Evolutionary conservation across 2,329 filamentous ascomycete species (phyloP).

Genomic region (Pseudofabraea citricarpa): DNA sequence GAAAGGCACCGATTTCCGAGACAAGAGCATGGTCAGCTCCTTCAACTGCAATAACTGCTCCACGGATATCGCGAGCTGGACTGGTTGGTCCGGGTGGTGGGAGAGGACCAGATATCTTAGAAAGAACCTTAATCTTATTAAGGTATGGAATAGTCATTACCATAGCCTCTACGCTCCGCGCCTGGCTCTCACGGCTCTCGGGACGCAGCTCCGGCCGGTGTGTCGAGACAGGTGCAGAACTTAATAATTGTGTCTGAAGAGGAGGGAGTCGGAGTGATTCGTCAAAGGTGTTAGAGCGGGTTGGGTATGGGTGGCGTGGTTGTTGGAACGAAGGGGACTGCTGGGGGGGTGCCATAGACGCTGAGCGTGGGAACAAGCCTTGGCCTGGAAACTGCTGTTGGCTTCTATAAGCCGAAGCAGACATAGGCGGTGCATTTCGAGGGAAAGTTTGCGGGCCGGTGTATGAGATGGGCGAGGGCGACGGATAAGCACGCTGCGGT

Average conservation of each 20-base stretch:
- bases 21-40: constrained; percentile 55
- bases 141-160: constrained; percentile 71
- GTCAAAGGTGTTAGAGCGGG: constrained; percentile 21
- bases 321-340: constrained; percentile 21
- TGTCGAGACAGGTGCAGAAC: constrained; percentile 29
- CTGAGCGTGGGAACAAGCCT: constrained; percentile 13
- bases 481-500: constrained; percentile 32
- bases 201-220: constrained; percentile 29
- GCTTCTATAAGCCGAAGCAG: constrained; percentile 28
- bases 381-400: constrained; percentile 30
- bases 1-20: constrained; percentile 54
- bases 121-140: constrained; percentile 72
- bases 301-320: constrained; percentile 18
- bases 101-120: constrained; percentile 69
- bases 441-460: constrained; percentile 17
- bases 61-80: constrained; percentile 47
- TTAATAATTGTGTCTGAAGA: constrained; percentile 27
- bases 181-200: constrained; percentile 30
- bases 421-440: constrained; percentile 23
- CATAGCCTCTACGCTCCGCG: constrained; percentile 57
- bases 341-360: constrained; percentile 25
- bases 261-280: constrained; percentile 30
- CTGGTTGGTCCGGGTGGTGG: constrained; percentile 31
- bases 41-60: constrained; percentile 79
- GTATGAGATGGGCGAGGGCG: constrained; percentile 32